Conservation (phyloP, 2,329 filamentous ascomycete genomes). For the Thelonectria rubi region DNA sequence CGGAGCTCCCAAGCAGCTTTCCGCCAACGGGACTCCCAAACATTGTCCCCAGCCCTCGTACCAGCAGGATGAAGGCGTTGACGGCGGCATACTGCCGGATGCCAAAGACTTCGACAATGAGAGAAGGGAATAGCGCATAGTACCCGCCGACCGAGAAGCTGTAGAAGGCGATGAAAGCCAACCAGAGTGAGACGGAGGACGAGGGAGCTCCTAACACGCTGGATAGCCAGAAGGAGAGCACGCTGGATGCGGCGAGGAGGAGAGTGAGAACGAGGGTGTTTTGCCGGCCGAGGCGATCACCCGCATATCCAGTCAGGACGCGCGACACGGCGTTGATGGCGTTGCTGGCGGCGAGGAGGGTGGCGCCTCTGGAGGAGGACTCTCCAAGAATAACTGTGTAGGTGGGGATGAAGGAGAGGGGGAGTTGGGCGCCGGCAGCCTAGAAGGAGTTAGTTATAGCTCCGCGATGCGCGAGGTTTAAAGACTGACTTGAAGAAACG, state of each 20-base stretch:
- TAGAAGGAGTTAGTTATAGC: background rate
- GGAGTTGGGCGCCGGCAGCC: conserved; percentile 9
- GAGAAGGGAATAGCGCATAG: conserved; percentile 5
- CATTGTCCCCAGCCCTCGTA: conserved; percentile 5
- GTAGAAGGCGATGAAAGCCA: conserved; percentile 8
- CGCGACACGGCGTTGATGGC: conserved; percentile 23
- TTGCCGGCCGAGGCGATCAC: conserved; percentile 2
- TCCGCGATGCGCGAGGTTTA: no score
- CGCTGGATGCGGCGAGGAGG: background rate
- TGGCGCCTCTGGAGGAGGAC: conserved; percentile 13
- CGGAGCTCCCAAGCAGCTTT: conserved; percentile 5
- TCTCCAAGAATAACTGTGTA: conserved; percentile 22
- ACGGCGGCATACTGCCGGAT: background rate
- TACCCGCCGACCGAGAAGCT: conserved; percentile 12
- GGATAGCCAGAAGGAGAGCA: conserved; percentile 6
- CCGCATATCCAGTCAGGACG: conserved; percentile 8
- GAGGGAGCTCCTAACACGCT: background rate
- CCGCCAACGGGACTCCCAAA: conserved; percentile 14
- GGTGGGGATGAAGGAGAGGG: conserved; percentile 14
- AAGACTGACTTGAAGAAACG: background rate
- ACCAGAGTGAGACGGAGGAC: background rate
- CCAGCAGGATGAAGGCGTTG: conserved; percentile 5
- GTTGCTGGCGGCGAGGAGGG: conserved; percentile 24
- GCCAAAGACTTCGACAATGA: conserved; percentile 12
- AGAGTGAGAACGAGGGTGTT: conserved; percentile 14